These are phyloP conservation scores for Cystofilobasidium macerans DNA, from an alignment of 768 basidiomycete genomes.

Conservation along the genomic window DNA sequence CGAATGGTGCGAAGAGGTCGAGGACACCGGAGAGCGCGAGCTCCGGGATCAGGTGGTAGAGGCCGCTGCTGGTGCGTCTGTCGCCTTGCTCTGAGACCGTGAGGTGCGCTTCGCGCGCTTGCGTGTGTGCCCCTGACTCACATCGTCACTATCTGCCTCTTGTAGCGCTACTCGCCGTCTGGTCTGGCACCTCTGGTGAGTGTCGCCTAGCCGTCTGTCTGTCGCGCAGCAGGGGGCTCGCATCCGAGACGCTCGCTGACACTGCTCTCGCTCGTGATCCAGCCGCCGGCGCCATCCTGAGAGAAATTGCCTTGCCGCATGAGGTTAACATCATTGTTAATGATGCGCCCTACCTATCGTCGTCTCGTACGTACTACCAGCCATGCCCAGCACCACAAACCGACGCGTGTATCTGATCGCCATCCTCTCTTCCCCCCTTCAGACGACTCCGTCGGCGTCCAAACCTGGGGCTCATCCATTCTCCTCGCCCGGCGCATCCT, in stretches of 20 bases:
- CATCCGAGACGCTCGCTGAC: too few species aligned
- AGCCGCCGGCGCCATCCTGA: conserved; percentile 25
- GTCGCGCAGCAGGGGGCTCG: conserved; percentile 27
- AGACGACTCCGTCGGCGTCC: conserved; percentile 43
- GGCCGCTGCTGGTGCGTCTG: conserved; percentile 47
- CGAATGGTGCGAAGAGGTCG: conserved; percentile 42
- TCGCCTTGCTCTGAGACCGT: neutral
- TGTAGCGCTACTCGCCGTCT: conserved; percentile 40
- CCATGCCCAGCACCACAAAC: too few species aligned
- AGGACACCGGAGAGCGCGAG: conserved; percentile 38
- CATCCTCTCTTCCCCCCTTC: neutral
- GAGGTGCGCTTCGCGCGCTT: conserved; percentile 44
- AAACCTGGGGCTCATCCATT: conserved; percentile 74
- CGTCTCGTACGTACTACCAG: conserved; percentile 6
- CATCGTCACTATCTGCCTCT: conserved; percentile 44
- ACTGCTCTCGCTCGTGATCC: neutral
- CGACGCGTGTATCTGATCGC: too few species aligned
- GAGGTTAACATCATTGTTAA: conserved; percentile 21
- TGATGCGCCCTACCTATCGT: conserved; percentile 24
- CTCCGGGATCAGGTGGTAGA: conserved; percentile 43
- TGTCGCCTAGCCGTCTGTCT: conserved; percentile 36
- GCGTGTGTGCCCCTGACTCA: too few species aligned
- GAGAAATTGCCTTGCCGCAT: conserved; percentile 13
- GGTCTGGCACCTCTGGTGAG: conserved; percentile 26
- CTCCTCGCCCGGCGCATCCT: conserved; percentile 57